Conservation (phyloP, 805 yeast species). For the Myxozyma udenii region DNA sequence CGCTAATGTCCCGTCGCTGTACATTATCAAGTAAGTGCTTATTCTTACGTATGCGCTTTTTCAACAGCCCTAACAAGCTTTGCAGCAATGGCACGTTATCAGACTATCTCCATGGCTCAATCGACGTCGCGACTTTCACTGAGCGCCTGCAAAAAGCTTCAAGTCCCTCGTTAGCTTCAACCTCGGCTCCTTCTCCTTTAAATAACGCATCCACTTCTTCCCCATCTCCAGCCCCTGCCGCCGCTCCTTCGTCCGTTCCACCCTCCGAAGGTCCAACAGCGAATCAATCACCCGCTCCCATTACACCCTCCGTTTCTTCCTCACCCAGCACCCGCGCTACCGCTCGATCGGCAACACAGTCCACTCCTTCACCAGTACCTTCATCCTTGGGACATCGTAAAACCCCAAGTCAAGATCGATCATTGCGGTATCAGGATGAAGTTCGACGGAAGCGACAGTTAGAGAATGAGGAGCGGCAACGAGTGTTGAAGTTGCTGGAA, state of each 20-base stretch:
- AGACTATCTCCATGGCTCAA: constrained; percentile 26
- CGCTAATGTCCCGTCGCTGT: constrained; percentile 53
- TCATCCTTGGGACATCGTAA: not conserved
- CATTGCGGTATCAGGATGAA: constrained; percentile 40
- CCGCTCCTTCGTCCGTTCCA: constrained; percentile 1
- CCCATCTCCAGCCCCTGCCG: not conserved
- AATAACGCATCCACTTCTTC: constrained; percentile 4
- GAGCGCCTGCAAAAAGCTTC: constrained; percentile 9
- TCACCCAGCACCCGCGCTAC: not conserved
- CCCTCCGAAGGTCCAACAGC: not conserved
- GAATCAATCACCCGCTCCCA: not conserved
- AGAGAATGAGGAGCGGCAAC: constrained; percentile 51
- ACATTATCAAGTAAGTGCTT: constrained; percentile 44
- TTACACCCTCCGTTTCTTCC: not conserved
- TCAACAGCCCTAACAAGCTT: constrained; percentile 15
- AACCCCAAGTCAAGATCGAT: not conserved
- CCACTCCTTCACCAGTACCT: not conserved
- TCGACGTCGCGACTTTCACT: constrained; percentile 2
- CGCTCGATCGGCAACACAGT: not conserved
- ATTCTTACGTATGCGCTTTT: not conserved
- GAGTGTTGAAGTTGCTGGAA: constrained; percentile 52
- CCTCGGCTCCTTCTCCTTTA: too few relatives aligned
- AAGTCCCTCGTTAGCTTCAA: too few relatives aligned
- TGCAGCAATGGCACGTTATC: constrained; percentile 21
- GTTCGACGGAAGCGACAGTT: constrained; percentile 39